Evolutionary conservation across 192 early-diverging fungal genomes (phyloP).

Genomic region (Gigaspora rosea): DNA sequence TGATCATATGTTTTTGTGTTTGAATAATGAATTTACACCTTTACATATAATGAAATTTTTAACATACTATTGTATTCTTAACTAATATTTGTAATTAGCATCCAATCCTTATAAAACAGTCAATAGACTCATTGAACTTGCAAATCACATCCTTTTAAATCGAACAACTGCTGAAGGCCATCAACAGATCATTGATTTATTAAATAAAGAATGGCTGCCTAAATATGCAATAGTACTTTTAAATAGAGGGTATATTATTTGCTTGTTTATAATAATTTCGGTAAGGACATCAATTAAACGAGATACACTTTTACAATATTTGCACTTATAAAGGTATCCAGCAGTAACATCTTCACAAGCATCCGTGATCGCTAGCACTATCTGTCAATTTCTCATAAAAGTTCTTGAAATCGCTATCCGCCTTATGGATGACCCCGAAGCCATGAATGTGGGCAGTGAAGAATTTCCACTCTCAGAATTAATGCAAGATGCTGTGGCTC

Average conservation of each 20-base stretch:
- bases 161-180: background rate
- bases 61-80: background rate
- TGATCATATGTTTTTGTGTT: background rate
- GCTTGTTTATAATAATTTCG: background rate
- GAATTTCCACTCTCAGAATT: constrained; percentile 35
- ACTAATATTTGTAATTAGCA: background rate
- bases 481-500: constrained; percentile 25
- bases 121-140: background rate
- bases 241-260: constrained; percentile 18
- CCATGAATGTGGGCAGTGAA: constrained; percentile 5
- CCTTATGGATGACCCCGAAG: constrained; percentile 26
- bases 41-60: background rate
- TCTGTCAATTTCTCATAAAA: constrained; percentile 29
- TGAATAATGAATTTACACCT: background rate
- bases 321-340: constrained; percentile 15
- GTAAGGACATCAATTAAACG: background rate
- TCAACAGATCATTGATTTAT: background rate
- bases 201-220: constrained; percentile 32
- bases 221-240: constrained; percentile 27
- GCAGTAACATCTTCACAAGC: constrained; percentile 13
- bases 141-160: background rate
- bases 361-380: constrained; percentile 7
- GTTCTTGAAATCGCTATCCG: constrained; percentile 32
- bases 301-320: background rate
- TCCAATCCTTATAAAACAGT: constrained; percentile 24